Percentiles rank a stretch among this genome's conserved stretches.
Conservation (phyloP, 2,329 filamentous ascomycete species). For the Pseudocercospora ulei region DNA sequence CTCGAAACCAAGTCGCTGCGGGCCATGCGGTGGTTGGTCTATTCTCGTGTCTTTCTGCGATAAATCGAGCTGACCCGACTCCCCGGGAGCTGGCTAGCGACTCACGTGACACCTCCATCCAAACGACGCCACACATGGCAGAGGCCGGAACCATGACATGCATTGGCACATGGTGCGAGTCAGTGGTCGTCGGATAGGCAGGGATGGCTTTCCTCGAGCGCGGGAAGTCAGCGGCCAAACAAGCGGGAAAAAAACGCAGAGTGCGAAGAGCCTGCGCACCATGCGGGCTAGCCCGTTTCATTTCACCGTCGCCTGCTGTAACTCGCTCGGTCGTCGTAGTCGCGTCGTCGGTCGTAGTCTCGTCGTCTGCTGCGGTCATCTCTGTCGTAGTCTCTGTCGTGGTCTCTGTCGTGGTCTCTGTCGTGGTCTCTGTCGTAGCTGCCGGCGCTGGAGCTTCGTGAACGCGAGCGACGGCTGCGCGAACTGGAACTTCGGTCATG, state of each 20-base stretch:
- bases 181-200: conserved; percentile 1
- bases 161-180: conserved; percentile 4
- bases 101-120: too few species aligned
- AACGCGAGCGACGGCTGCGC: neutral
- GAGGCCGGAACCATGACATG: neutral
- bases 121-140: conserved; percentile 3
- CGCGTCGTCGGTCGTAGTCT: conserved; percentile 2
- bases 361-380: conserved; percentile 2
- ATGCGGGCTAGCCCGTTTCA: neutral
- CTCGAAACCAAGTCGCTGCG: too few species aligned
- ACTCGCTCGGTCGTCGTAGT: conserved; percentile 4
- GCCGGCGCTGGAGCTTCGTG: neutral
- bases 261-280: neutral
- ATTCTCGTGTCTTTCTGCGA: too few species aligned
- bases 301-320: conserved; percentile 4
- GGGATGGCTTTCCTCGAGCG: conserved; percentile 1
- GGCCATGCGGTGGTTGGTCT: too few species aligned
- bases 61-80: too few species aligned
- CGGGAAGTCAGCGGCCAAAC: conserved; percentile 1
- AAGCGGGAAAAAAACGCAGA: neutral
- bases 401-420: conserved; percentile 2
- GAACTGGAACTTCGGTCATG: conserved; percentile 3
- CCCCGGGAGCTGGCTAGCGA: too few species aligned
- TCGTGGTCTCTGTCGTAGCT: conserved; percentile 7
- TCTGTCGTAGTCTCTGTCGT: conserved; percentile 6